These are phyloP conservation scores for Lecanicillium sp. DNA, from an alignment of 2,329 filamentous ascomycete genomes.

Conservation along the genomic window DNA sequence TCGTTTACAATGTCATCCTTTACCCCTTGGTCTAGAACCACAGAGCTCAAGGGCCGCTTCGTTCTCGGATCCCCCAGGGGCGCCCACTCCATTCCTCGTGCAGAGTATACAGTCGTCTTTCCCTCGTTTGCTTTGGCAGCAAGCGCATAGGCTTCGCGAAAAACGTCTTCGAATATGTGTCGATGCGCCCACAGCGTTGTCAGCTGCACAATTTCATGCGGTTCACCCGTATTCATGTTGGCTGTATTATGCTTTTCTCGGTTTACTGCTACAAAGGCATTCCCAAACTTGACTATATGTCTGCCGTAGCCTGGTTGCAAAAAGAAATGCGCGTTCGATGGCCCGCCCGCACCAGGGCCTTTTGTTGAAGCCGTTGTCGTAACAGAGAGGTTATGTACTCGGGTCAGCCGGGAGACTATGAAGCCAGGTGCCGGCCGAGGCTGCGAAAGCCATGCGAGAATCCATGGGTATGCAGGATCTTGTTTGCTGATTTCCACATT, in stretches of 20 bases:
- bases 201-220: constrained; percentile 88
- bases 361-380: constrained; percentile 52
- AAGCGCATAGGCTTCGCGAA: constrained; percentile 75
- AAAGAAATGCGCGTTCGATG: constrained; percentile 71
- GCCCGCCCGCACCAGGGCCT: constrained; percentile 51
- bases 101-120: constrained; percentile 86
- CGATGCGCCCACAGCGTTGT: constrained; percentile 87
- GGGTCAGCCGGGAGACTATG: constrained; percentile 48
- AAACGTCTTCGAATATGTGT: constrained; percentile 83
- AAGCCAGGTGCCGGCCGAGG: constrained; percentile 60
- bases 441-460: constrained; percentile 87
- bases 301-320: constrained; percentile 85
- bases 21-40: constrained; percentile 76
- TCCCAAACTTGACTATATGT: constrained; percentile 79
- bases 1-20: constrained; percentile 75
- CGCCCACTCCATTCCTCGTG: constrained; percentile 76
- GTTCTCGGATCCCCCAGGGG: constrained; percentile 75
- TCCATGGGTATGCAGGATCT: constrained; percentile 89
- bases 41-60: constrained; percentile 81
- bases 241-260: constrained; percentile 79
- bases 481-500: constrained; percentile 93
- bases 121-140: constrained; percentile 77
- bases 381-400: constrained; percentile 52
- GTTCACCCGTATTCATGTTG: constrained; percentile 73
- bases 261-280: constrained; percentile 80